phyloP scores from a whole-genome alignment of 169 alveolate species.

The Cryptosporidium andersoni region DNA sequence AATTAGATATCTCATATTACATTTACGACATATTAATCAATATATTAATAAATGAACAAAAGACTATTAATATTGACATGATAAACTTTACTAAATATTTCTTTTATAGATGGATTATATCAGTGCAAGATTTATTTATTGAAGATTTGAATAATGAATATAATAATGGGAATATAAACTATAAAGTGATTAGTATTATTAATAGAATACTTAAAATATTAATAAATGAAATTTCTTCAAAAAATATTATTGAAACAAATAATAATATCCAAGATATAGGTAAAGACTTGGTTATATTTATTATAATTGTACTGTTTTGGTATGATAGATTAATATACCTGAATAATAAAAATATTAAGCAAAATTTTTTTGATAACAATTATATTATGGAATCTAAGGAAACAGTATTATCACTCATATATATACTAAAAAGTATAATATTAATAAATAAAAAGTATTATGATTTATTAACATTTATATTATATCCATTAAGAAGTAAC shows the following conservation, averaged over 20 bases:
- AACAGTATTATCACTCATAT: too few relatives aligned
- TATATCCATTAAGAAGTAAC: too few relatives aligned
- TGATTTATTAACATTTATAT: too few relatives aligned
- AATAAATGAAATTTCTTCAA: background rate
- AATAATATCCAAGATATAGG: background rate
- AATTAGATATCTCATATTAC: background rate
- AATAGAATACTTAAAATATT: slow-evolving; percentile 33
- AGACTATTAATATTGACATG: background rate
- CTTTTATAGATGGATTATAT: slow-evolving; percentile 66
- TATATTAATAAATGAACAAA: background rate
- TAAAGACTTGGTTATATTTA: background rate
- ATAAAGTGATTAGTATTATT: slow-evolving; percentile 55
- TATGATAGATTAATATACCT: too few relatives aligned
- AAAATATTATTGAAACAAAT: slow-evolving; percentile 5
- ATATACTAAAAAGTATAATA: too few relatives aligned
- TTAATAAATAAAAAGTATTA: too few relatives aligned
- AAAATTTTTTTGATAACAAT: too few relatives aligned
- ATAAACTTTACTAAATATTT: slow-evolving; percentile 2
- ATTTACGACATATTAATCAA: background rate
- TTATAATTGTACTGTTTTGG: too few relatives aligned
- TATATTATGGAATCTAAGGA: too few relatives aligned
- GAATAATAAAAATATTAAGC: too few relatives aligned
- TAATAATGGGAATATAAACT: slow-evolving; percentile 51
- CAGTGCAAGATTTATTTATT: slow-evolving; percentile 48
- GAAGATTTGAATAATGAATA: slow-evolving; percentile 67